Evolutionary conservation across 768 basidiomycete species (phyloP), one percentile per base, ranked within the genome.

Genomic region (Asterophora parasitica): DNA sequence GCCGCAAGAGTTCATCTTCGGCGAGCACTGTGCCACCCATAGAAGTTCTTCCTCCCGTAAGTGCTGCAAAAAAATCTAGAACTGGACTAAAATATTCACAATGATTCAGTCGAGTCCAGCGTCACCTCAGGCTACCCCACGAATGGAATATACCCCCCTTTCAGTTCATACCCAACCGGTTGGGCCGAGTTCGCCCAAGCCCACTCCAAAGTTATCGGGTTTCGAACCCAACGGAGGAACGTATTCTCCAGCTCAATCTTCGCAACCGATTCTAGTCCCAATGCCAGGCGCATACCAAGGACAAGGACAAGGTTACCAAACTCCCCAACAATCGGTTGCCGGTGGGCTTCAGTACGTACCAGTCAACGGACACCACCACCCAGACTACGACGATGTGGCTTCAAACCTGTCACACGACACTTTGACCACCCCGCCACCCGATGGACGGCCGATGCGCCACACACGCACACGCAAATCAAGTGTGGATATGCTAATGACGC

Each of bases 1-100:
- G 45, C 17, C 39, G 48, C 19, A 49, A 43, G 28, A 63, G 56
- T 20, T 33, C 31, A 11, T 51, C 57, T n/a, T 58, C 61, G n/a
- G 45, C 50, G n/a, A 61, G 59, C 34, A 58, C 58, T 27, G 54
- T 62, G 13, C 66, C 64, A 0, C 60, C 59, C 15, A 70, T 72
- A 45, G 64, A 48, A 16, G 55, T 73, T 16, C 63, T 67, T 48
- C 65, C 71, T 36, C 71, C 71, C 12, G 73, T 74, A 56, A 49
- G 64, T 60, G 23, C 23, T 31, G 16, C 9, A 16, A 16, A 19
- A 15, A 15, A 34, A 28, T 23, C 16, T 19, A 32, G 8, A 27
- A 34, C 23, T 17, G 23, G 26, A n/a, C 13, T 48, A 9, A 48
- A 15, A 15, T 32, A 8, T 12, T 1, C 23, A 10, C 30, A 23